Evolutionary conservation across 2,329 filamentous ascomycete species (phyloP), one percentile per base, ranked within the genome.

Genomic region (Verticillium klebahnii): DNA sequence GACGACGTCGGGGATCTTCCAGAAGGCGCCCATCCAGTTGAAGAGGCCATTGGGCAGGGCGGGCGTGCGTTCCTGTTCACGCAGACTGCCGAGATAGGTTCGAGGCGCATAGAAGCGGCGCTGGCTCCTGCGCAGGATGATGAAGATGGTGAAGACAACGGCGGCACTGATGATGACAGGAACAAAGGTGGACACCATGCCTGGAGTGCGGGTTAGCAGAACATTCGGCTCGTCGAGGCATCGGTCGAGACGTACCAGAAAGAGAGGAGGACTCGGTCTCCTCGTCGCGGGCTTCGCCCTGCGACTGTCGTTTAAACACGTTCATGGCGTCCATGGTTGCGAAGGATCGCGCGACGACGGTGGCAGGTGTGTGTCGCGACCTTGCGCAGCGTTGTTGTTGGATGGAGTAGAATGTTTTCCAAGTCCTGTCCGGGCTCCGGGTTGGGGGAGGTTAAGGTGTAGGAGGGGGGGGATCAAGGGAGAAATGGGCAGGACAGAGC

Each of bases 1-100:
- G 71, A 91, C 92, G 59, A 86, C 85, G 73, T 96, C 92, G 5
- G 82, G 82, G 61, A 85, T 81, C 69, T 82, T 83, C 78, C 84
- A 87, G 76, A 90, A 88, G 32, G 79, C 73, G n/a, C 73, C 74
- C 60, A 90, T 73, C 88, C 88, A 90, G 67, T 86, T 84, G 66
- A 88, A 78, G 3, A 85, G 66, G 61, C 87, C 86, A 32, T 69
- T 80, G 15, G 85, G 82, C 0, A 87, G 78, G 2, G 76, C 69
- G 17, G 85, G 85, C 14, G 85, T 83, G 60, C 86, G 85, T 69
- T 89, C 82, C 78, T 67, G 77, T 61, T 77, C 73, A 36, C 75
- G 75, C 45, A 83, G 66, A 63, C 72, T 80, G 56, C 80, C 80
- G 8, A 83, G 68, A 62, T 83, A 82, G 3, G 80, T 82, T 68